Base-by-base conservation (phyloP, 345 rosid genomes). In the Punica granatum region DNA sequence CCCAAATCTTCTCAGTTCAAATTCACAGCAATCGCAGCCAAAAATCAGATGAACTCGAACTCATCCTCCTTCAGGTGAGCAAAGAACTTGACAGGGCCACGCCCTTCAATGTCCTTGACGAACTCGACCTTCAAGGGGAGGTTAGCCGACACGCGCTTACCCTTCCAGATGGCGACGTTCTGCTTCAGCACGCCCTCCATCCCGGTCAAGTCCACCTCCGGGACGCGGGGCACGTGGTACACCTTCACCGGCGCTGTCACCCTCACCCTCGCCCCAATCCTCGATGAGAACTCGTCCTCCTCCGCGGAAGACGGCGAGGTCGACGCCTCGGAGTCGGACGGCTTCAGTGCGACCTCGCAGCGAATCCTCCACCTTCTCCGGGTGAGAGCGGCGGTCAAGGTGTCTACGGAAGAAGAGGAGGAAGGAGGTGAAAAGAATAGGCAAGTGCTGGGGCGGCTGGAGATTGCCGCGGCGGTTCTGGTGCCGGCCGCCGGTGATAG, bases 21-120 rank as follows among this genome's bases (percentile, higher is more conserved):
- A 46, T 3, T 21, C 63, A 32, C 36, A 60, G n/a, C 66, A 42
- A 25, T 25, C 21, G 8, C 26, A 30, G 25, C 28, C 41, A 48
- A n/a, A 69, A 74, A 69, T 82, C 90, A 69, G 84, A 70, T 42
- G 75, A 78, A 67, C 83, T 72, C 92, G 74, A 93, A 86, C 79
- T 93, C 98, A 18, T 89, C 96, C 60, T 90, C 94, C 74, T 76
- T 88, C 69, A 94, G 90, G 82, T 90, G 99, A 37, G 97, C 84
- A 59, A 79, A 77, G 84, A 91, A 89, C 80, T 94, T 94, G 60
- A 94, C 95, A 62, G 86, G 75, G 19, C 92, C 92, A 13, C 91
- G 90, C 37, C 83, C 97, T 76, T 82, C 84, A 18, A 86, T 48
- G 25, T 88, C 86, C 19, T 75, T 78, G 51, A 79, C 69, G 59